Conservation (phyloP, 176 grass and related monocot genomes). For the Areca catechu region DNA sequence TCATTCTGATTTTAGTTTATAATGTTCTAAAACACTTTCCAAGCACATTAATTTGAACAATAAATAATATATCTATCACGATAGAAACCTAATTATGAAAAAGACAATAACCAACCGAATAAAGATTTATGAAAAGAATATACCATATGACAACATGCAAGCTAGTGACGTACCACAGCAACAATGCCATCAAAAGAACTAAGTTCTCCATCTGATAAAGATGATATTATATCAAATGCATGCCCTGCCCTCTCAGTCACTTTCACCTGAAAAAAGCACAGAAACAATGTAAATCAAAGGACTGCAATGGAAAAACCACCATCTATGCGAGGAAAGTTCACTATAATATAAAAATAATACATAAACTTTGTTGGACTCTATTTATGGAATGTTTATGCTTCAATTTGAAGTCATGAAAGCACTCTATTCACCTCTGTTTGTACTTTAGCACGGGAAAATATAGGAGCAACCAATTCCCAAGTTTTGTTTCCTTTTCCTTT, state of each 20-base stretch:
- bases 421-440: constrained; percentile 50
- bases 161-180: constrained; percentile 56
- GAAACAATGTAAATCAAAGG: background rate
- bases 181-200: constrained; percentile 79
- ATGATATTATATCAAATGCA: constrained; percentile 60
- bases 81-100: no score
- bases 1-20: no score
- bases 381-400: no score
- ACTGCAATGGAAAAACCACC: no score
- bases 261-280: constrained; percentile 48
- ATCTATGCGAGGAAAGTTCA: no score
- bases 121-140: background rate
- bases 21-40: no score
- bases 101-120: background rate
- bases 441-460: constrained; percentile 71
- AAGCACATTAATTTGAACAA: no score
- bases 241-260: constrained; percentile 79
- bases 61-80: no score
- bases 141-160: background rate
- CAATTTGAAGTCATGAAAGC: background rate
- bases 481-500: constrained; percentile 65
- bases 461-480: constrained; percentile 67
- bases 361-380: no score
- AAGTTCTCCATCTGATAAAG: constrained; percentile 60
- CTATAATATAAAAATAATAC: no score